A percentile compares a stretch with the other conserved stretches of the same genome.
These are phyloP conservation scores for Paragyromitra xinjiangensis DNA, from an alignment of 495 filamentous ascomycete genomes.

Conservation along the genomic window DNA sequence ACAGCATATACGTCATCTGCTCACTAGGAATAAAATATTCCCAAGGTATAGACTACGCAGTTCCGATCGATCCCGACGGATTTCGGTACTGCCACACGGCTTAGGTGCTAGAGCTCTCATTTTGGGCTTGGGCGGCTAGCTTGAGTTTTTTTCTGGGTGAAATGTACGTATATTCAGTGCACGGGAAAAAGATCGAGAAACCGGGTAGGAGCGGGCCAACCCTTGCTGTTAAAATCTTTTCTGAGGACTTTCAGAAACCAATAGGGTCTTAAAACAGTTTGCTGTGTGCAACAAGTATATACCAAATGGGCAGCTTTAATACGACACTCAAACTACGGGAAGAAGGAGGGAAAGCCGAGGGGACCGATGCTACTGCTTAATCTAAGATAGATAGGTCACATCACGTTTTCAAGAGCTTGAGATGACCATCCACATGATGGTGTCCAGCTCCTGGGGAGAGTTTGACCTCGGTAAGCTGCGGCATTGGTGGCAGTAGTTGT, in stretches of 20 bases:
- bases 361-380: not conserved
- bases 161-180: no score
- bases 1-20: not conserved
- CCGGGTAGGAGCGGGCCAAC: no score
- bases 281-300: no score
- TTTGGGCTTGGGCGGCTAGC: not conserved
- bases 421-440: not conserved
- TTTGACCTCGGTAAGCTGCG: not conserved
- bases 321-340: no score
- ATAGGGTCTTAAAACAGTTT: no score
- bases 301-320: no score
- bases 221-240: no score
- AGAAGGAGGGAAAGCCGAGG: no score
- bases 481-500: not conserved
- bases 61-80: not conserved
- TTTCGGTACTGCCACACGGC: not conserved
- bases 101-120: not conserved
- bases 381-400: not conserved
- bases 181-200: no score
- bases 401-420: not conserved
- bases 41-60: not conserved
- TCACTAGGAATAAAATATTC: not conserved
- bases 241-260: no score
- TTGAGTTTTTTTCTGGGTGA: not conserved
- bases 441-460: not conserved